Base-by-base conservation (phyloP, 495 filamentous ascomycete species). In the Aspergillus cristatus region DNA sequence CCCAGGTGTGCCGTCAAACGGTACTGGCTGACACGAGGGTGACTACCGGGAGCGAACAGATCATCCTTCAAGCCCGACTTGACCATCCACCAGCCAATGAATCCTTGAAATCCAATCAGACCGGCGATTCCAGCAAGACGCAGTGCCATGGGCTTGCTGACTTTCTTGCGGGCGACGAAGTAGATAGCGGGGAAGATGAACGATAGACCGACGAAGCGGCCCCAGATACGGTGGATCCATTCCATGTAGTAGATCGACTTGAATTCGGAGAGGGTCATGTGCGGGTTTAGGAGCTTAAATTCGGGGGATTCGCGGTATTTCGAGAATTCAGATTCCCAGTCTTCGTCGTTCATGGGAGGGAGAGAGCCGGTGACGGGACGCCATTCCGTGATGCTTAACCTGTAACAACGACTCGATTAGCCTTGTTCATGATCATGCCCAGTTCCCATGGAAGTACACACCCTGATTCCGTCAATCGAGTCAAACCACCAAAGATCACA, bases 181-280 rank as follows among this genome's bases (percentile, higher is more conserved):
- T 94, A 96, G 13, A 82, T 48, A 14, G 88, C 81, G 1, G 91
- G 91, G 12, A 94, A 51, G 14, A 93, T 78, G 53, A 96, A 96
- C 13, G 86, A 82, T 28, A 97, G 51, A 17, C 93, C 91, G 28
- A 98, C 81, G 37, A 94, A 69, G 32, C 91, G 77, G n/a, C 93
- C 91, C 87, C 91, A 96, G 30, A 95, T 74, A 13, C 91, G 78
- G 62, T 98, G 91, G 3, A 81, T 78, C 93, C 93, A 98, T 72
- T 98, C 91, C 93, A 98, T 97, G 60, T 81, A 97, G 71, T 97
- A 97, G 43, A 98, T 98, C 58, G 86, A 83, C 60, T 97, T 95
- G 66, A 95, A 98, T 53, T 96, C 93, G 22, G 76, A 73, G 22
- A 97, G 65, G 20, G 67, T 81, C 91, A 98, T 98, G 53, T 86